Percentiles rank a stretch among this genome's conserved stretches.
phyloP scores from a whole-genome alignment of 176 grass and related monocot genomes.

The Zea luxurians region DNA sequence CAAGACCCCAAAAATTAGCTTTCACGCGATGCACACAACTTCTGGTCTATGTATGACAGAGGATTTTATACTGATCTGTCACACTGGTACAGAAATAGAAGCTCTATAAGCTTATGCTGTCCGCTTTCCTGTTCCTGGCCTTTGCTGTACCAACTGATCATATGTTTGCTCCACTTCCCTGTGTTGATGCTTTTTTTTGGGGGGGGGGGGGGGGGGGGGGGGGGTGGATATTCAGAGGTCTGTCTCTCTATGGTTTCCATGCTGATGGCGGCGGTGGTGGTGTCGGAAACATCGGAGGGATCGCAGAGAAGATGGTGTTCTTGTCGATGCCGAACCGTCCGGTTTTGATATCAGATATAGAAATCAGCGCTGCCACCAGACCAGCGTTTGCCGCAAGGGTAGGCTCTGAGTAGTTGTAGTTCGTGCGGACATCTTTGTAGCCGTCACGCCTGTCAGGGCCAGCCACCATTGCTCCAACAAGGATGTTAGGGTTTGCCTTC shows the following conservation, averaged over 20 bases:
- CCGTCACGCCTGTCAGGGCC: slow-evolving; percentile 87
- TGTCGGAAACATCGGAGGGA: slow-evolving; percentile 88
- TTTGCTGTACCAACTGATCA: slow-evolving; percentile 50
- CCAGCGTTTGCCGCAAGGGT: slow-evolving; percentile 92
- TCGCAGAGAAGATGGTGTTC: slow-evolving; percentile 88
- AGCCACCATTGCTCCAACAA: slow-evolving; percentile 81
- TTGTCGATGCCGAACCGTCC: slow-evolving; percentile 62
- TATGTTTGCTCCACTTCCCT: slow-evolving; percentile 37
- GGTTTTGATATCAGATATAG: slow-evolving; percentile 50
- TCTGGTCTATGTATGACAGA: slow-evolving; percentile 49
- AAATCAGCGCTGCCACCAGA: slow-evolving; percentile 79
- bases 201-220: no score
- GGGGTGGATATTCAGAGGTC: slow-evolving; percentile 32
- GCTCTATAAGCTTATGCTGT: slow-evolving; percentile 44
- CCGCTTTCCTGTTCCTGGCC: slow-evolving; percentile 38
- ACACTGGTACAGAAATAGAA: slow-evolving; percentile 47
- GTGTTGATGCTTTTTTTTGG: slow-evolving; percentile 24
- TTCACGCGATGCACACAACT: slow-evolving; percentile 65
- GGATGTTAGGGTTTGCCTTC: slow-evolving; percentile 80
- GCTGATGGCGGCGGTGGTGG: slow-evolving; percentile 74
- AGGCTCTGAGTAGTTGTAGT: slow-evolving; percentile 86
- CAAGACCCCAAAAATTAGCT: slow-evolving; percentile 57
- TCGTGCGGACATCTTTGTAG: slow-evolving; percentile 85
- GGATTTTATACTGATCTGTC: slow-evolving; percentile 49
- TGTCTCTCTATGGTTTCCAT: slow-evolving; percentile 69